A percentile compares a stretch with the other conserved stretches of the same genome.
Evolutionary conservation across 2,329 filamentous ascomycete genomes (phyloP).

Genomic region (Fusarium graminum): DNA sequence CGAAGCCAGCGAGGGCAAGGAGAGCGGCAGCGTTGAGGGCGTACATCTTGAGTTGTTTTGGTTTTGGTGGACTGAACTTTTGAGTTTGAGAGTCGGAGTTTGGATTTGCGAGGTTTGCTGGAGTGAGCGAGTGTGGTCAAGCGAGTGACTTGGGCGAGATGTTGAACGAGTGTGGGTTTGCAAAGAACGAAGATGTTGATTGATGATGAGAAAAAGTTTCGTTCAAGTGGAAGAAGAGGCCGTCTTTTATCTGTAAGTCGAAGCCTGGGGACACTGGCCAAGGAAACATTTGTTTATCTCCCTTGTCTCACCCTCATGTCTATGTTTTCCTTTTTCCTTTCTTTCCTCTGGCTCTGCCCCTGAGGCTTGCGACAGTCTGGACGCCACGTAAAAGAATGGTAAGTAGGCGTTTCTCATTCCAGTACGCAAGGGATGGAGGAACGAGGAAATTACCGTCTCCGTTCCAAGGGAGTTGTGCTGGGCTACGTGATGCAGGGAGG

Average conservation of each 20-base stretch:
- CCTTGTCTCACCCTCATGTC: constrained; percentile 11
- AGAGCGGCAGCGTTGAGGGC: constrained; percentile 47
- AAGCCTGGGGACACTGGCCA: constrained; percentile 1
- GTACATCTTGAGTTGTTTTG: constrained; percentile 46
- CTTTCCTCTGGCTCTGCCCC: constrained; percentile 4
- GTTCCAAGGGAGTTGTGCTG: constrained; percentile 32
- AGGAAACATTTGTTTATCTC: constrained; percentile 11
- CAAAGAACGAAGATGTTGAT: constrained; percentile 29
- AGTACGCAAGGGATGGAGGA: constrained; percentile 34
- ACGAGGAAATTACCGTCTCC: constrained; percentile 31
- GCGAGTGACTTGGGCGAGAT: constrained; percentile 47
- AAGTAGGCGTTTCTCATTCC: constrained; percentile 35
- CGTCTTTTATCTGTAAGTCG: constrained; percentile 45
- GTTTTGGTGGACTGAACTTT: constrained; percentile 20
- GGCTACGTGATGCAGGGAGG: constrained; percentile 19
- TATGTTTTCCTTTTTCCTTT: constrained; percentile 12
- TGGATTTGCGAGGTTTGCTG: constrained; percentile 25
- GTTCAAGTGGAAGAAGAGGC: constrained; percentile 14
- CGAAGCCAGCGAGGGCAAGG: constrained; percentile 44
- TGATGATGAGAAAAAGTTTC: constrained; percentile 9
- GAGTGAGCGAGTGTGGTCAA: constrained; percentile 30
- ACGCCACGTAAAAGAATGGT: constrained; percentile 35
- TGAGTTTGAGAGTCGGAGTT: constrained; percentile 21
- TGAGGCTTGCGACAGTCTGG: constrained; percentile 28
- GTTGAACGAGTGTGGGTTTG: constrained; percentile 38